A percentile compares a stretch with the other conserved stretches of the same genome.
phyloP scores from a whole-genome alignment of 2,329 filamentous ascomycete species.

The Trichophyton simii region DNA sequence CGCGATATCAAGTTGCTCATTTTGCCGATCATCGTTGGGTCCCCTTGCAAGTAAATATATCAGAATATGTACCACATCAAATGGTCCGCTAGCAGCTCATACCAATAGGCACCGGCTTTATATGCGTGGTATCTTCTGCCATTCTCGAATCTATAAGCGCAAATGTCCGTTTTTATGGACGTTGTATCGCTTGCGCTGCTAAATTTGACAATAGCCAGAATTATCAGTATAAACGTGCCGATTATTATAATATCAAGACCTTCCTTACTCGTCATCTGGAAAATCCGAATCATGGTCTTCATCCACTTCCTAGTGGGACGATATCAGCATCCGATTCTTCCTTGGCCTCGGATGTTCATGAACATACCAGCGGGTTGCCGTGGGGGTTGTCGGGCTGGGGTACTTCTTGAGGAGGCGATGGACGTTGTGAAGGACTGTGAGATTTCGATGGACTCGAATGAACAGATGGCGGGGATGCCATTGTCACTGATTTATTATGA shows the following conservation, averaged over 20 bases:
- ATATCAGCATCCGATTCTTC: not conserved
- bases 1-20: slow-evolving; percentile 15
- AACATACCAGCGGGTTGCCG: not conserved
- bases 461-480: not conserved
- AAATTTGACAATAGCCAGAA: not conserved
- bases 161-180: slow-evolving; percentile 4
- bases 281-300: not conserved
- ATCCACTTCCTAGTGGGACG: not conserved
- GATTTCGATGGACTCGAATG: not conserved
- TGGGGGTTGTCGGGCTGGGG: not conserved
- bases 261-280: not conserved
- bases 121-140: slow-evolving; percentile 23
- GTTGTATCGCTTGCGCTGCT: slow-evolving; percentile 6
- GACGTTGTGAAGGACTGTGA: not conserved
- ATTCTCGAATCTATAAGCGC: slow-evolving; percentile 17
- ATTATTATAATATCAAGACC: not conserved
- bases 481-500: not conserved
- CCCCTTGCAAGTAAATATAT: slow-evolving; percentile 3
- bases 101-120: slow-evolving; percentile 8
- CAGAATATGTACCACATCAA: not conserved
- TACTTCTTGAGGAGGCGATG: not conserved
- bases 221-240: not conserved
- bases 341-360: not conserved
- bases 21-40: slow-evolving; percentile 15
- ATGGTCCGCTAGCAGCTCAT: not conserved